Conservation (phyloP, 257 asterid species). For the Rauvolfia tetraphylla region DNA sequence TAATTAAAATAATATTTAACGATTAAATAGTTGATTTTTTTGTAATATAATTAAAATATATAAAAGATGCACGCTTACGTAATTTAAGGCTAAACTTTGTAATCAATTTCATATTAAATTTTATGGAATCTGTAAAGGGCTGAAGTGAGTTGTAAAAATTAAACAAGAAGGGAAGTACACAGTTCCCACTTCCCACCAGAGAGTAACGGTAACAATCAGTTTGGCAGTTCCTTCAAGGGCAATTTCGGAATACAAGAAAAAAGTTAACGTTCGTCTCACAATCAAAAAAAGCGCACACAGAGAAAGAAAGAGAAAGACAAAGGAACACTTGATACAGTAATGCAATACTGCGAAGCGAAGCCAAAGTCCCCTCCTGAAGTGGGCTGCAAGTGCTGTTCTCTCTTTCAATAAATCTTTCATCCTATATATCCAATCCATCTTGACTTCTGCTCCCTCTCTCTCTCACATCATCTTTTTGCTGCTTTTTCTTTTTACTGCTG, state of each 20-base stretch:
- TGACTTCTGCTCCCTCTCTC: slow-evolving; percentile 35
- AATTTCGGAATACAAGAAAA: slow-evolving; percentile 34
- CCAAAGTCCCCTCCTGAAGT: slow-evolving; percentile 23
- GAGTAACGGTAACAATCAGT: slow-evolving; percentile 78
- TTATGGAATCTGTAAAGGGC: neutral
- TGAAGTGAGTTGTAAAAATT: slow-evolving; percentile 8
- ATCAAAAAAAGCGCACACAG: slow-evolving; percentile 15
- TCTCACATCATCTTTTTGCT: slow-evolving; percentile 34
- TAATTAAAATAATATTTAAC: too few relatives aligned
- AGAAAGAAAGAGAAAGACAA: slow-evolving; percentile 7
- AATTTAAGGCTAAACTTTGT: too few relatives aligned
- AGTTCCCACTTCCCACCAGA: slow-evolving; percentile 18
- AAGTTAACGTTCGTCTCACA: slow-evolving; percentile 46
- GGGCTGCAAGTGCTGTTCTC: slow-evolving; percentile 31
- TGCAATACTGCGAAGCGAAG: slow-evolving; percentile 7
- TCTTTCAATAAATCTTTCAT: slow-evolving; percentile 26
- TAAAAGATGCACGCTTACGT: too few relatives aligned
- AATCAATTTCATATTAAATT: neutral
- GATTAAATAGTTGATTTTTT: too few relatives aligned
- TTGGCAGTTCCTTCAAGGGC: slow-evolving; percentile 74
- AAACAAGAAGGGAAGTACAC: slow-evolving; percentile 30
- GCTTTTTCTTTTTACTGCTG: slow-evolving; percentile 31
- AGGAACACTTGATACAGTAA: too few relatives aligned
- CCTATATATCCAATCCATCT: slow-evolving; percentile 37
- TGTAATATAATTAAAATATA: too few relatives aligned